These are phyloP conservation scores for Thelonectria discophora DNA, from an alignment of 2,329 filamentous ascomycete species.

Conservation along the genomic window DNA sequence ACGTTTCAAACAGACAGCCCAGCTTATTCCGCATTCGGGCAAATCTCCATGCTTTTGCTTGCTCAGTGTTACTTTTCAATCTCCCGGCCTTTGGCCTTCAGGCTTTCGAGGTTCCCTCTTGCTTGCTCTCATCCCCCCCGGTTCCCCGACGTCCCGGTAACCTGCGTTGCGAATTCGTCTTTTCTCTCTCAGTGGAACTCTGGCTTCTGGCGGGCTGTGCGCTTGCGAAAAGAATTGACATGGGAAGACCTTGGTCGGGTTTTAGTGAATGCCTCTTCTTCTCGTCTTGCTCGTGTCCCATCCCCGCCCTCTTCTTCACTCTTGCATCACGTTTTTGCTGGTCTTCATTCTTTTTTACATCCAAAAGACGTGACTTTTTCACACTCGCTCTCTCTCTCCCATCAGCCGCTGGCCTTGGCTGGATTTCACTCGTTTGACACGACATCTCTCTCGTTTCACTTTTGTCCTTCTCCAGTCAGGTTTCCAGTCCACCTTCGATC, in stretches of 20 bases:
- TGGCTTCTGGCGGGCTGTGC: conserved; percentile 11
- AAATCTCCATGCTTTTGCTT: conserved; percentile 2
- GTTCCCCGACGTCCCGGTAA: conserved; percentile 16
- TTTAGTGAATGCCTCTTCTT: not conserved
- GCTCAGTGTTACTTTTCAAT: not conserved
- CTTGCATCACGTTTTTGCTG: not conserved
- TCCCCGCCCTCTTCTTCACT: conserved; percentile 1
- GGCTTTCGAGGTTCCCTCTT: too few relatives aligned
- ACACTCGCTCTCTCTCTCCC: not conserved
- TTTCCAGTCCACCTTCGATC: too few relatives aligned
- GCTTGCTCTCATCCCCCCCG: not conserved
- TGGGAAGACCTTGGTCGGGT: conserved; percentile 22
- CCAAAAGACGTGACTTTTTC: conserved; percentile 8
- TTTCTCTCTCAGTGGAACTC: not conserved
- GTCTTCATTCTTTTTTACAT: not conserved
- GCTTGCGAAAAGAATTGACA: conserved; percentile 7
- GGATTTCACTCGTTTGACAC: conserved; percentile 29
- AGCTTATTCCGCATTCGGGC: conserved; percentile 1
- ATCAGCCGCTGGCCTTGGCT: conserved; percentile 26
- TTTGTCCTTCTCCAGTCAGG: conserved; percentile 3
- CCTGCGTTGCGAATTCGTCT: conserved; percentile 4
- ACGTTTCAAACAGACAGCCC: conserved; percentile 22
- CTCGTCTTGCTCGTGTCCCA: not conserved
- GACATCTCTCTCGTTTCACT: conserved; percentile 14
- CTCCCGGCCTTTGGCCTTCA: not conserved